These are phyloP conservation scores for Apiospora marii DNA, from an alignment of 2,329 filamentous ascomycete genomes.

Conservation along the genomic window DNA sequence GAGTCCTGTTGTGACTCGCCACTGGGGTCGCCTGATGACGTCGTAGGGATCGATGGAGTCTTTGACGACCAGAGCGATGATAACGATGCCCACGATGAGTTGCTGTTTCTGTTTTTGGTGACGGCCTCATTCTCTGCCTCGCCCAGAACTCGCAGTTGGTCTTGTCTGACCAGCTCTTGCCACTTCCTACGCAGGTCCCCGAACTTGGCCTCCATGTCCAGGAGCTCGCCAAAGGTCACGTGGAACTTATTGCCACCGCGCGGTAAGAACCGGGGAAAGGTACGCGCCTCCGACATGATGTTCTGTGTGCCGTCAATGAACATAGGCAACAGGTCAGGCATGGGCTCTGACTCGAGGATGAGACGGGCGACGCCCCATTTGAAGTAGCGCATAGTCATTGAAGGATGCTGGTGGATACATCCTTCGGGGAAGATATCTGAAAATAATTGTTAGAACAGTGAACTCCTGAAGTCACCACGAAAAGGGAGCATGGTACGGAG, in stretches of 20 bases:
- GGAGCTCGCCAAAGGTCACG: conserved; percentile 79
- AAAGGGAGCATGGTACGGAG: background rate
- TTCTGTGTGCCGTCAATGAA: conserved; percentile 91
- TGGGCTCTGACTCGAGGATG: conserved; percentile 87
- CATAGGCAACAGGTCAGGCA: conserved; percentile 89
- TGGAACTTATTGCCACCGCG: conserved; percentile 74
- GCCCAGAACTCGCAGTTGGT: conserved; percentile 51
- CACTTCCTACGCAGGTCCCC: conserved; percentile 79
- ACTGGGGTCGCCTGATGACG: background rate
- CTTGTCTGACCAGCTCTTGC: conserved; percentile 68
- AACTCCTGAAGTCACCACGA: background rate
- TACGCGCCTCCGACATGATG: conserved; percentile 85
- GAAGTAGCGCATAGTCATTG: conserved; percentile 89
- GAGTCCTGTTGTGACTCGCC: background rate
- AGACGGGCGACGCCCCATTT: conserved; percentile 95
- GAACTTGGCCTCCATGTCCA: conserved; percentile 78
- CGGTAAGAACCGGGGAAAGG: conserved; percentile 82
- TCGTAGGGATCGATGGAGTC: background rate
- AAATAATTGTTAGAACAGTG: background rate
- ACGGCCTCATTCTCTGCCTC: background rate
- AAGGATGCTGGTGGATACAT: conserved; percentile 86
- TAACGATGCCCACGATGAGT: background rate
- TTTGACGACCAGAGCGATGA: conserved; percentile 10
- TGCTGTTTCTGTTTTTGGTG: background rate
- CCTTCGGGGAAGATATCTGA: conserved; percentile 89